phyloP scores from a whole-genome alignment of 169 alveolate genomes.

The Babesia ovata region DNA sequence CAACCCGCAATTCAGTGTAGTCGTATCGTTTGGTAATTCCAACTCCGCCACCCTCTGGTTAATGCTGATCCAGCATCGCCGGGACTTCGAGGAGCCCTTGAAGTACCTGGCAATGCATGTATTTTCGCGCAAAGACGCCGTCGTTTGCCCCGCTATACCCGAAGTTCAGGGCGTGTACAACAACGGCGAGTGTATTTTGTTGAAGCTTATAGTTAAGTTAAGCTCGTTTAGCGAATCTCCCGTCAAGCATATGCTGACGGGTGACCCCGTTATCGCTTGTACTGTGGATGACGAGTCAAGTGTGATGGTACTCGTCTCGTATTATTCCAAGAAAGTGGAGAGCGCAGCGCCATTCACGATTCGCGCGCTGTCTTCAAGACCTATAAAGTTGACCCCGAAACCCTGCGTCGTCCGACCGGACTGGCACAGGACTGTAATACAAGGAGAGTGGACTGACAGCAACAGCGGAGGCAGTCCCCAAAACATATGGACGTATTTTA shows the following conservation, averaged over 20 bases:
- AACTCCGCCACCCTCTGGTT: constrained; percentile 77
- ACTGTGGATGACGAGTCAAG: not conserved
- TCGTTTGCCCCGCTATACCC: constrained; percentile 78
- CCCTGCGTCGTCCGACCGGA: constrained; percentile 30
- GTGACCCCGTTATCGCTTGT: constrained; percentile 4
- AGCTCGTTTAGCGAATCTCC: constrained; percentile 1
- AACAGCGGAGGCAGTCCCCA: constrained; percentile 82
- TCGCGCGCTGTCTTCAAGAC: constrained; percentile 27
- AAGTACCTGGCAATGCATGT: constrained; percentile 80
- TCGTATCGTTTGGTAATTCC: constrained; percentile 40
- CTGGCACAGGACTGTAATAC: constrained; percentile 38
- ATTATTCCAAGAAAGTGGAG: constrained; percentile 24
- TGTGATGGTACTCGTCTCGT: constrained; percentile 24
- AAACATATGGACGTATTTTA: constrained; percentile 76
- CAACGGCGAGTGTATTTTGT: constrained; percentile 81
- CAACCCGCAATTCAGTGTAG: constrained; percentile 79
- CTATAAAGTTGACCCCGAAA: not conserved
- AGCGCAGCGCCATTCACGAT: constrained; percentile 16
- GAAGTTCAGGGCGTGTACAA: constrained; percentile 80
- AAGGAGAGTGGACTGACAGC: constrained; percentile 70
- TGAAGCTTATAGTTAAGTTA: constrained; percentile 55
- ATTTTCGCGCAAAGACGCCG: constrained; percentile 68
- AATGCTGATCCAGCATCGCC: constrained; percentile 74
- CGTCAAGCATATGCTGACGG: constrained; percentile 14
- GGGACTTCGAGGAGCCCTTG: constrained; percentile 60